These are phyloP conservation scores for Apiotrichum brassicae DNA, from an alignment of 1,284 basidiomycete species.

Conservation along the genomic window DNA sequence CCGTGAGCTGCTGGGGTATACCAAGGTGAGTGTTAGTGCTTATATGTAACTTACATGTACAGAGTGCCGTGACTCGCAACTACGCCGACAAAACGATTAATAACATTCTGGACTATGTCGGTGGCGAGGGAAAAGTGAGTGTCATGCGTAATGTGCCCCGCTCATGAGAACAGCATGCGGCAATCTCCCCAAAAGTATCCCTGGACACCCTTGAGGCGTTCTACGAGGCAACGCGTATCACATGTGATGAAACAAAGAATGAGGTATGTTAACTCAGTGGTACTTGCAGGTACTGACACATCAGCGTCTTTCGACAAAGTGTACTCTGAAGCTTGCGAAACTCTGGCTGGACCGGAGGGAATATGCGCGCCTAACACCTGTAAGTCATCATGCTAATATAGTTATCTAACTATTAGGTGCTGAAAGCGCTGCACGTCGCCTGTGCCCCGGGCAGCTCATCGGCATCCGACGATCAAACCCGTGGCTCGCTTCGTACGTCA, in stretches of 20 bases:
- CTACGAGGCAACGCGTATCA: conserved; percentile 86
- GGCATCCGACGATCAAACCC: conserved; percentile 47
- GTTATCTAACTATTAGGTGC: conserved; percentile 31
- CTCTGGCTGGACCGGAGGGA: conserved; percentile 95
- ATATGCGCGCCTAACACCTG: conserved; percentile 74
- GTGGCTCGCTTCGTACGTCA: conserved; percentile 42
- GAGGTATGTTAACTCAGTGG: conserved; percentile 62
- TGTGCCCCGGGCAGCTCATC: conserved; percentile 42
- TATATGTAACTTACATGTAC: no score
- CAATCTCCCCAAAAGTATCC: conserved; percentile 56
- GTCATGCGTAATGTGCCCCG: not conserved
- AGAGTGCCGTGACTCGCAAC: conserved; percentile 43
- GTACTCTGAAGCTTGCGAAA: conserved; percentile 93
- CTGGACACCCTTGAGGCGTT: conserved; percentile 87
- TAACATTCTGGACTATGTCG: conserved; percentile 96
- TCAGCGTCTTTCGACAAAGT: conserved; percentile 87
- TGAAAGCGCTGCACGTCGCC: conserved; percentile 49
- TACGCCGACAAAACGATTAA: conserved; percentile 97
- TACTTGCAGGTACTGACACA: conserved; percentile 5
- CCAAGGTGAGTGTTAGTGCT: conserved; percentile 55
- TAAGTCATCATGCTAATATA: conserved; percentile 36
- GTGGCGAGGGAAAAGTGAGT: conserved; percentile 70
- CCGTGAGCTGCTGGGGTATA: conserved; percentile 77
- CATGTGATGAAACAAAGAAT: conserved; percentile 88
- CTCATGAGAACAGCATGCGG: conserved; percentile 31